Base-by-base conservation (phyloP, 805 yeast species). In the Saccharomycopsis vini region DNA sequence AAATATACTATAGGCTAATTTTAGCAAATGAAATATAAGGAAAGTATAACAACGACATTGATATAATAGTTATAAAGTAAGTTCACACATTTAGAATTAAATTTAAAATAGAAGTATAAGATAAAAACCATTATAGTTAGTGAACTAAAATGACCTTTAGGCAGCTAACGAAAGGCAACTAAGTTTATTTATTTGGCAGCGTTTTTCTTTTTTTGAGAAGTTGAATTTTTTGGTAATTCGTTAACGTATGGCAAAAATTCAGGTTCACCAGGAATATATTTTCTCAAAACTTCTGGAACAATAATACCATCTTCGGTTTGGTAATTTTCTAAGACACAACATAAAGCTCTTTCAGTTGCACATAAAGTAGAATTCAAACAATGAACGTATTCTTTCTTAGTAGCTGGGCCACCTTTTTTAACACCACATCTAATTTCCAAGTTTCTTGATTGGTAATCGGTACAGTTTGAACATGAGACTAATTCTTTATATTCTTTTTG, bases 401-500 rank as follows among this genome's bases (percentile, higher is more conserved):
- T 80, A 68, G 89, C 96, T 66, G 87, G 86, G 6, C 13, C 24
- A 72, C 81, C 79, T 68, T 90, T 86, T 73, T 90, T 89, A 59
- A 92, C 85, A 64, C 98, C 98, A 67, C 97, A 92, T 77, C 98
- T 83, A 61, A 92, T 92, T 73, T 92, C 98, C 62, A 92, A 75
- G 75, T 90, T 90, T 73, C 98, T 84, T 43, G 97, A 86, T 73
- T 92, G 98, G 69, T 92, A 92, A 70, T 92, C 98, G 49, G 98
- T 92, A 79, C 98, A 92, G 77, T 92, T 92, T 47, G 97, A 90
- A 72, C 97, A 90, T 16, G 96, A 87, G 45, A 92, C 98, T 59
- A 92, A 79, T 72, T 92, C 98, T 71, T 92, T 92, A 73, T 85
- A 92, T 69, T 92, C 98, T 65, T 88, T 76, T 74, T 92, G 98